phyloP scores from a whole-genome alignment of 495 filamentous ascomycete species.

The Aspergillus funiculosus region DNA sequence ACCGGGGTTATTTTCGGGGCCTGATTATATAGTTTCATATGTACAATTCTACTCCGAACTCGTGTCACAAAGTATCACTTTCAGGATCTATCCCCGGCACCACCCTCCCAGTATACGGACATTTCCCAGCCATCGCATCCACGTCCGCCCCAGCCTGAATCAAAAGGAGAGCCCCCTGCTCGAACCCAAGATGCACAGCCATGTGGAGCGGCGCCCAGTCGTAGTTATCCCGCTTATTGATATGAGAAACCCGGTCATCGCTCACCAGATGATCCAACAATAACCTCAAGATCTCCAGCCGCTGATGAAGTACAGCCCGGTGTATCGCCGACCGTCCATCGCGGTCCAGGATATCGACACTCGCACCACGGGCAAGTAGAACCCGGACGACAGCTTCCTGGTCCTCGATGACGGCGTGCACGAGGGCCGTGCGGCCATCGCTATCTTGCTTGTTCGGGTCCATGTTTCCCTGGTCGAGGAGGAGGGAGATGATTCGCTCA shows the following conservation, averaged over 20 bases:
- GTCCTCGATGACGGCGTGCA: slow-evolving; percentile 2
- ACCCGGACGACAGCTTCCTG: slow-evolving; percentile 2
- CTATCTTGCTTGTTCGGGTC: slow-evolving; percentile 1
- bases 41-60: no score
- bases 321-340: slow-evolving; percentile 1
- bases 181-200: slow-evolving; percentile 4
- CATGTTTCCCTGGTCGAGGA: slow-evolving; percentile 1
- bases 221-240: neutral
- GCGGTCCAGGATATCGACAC: neutral
- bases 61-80: no score
- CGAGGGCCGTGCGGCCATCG: slow-evolving; percentile 1
- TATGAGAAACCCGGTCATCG: neutral
- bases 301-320: neutral
- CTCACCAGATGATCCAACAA: neutral
- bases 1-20: no score
- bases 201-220: slow-evolving; percentile 6
- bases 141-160: slow-evolving; percentile 3
- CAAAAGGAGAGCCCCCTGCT: neutral
- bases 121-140: neutral
- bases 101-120: neutral
- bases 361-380: neutral
- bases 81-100: no score
- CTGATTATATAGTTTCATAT: no score
- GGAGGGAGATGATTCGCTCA: slow-evolving; percentile 1
- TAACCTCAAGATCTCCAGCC: neutral